Evolutionary conservation across 2,329 filamentous ascomycete species (phyloP).

Genomic region (Sclerotiophoma versabilis): DNA sequence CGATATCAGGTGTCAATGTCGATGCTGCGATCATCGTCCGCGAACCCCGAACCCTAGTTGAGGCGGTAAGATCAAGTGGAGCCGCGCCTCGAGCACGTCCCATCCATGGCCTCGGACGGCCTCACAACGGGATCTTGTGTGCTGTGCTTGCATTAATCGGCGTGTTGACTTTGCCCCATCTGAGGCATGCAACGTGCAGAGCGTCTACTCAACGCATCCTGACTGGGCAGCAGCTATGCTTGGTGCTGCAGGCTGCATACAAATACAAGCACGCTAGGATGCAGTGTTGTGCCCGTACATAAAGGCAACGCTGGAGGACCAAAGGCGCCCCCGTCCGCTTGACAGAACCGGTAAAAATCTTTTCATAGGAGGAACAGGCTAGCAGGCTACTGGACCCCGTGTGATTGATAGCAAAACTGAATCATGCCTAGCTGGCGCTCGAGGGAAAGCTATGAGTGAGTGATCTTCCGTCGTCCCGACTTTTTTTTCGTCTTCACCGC

Average conservation of each 20-base stretch:
- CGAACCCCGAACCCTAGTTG: not conserved
- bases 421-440: conserved; percentile 51
- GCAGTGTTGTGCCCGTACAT: conserved; percentile 38
- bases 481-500: conserved; percentile 27
- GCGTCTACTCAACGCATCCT: conserved; percentile 13
- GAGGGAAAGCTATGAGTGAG: conserved; percentile 52
- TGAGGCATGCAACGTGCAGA: conserved; percentile 18
- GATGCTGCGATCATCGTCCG: conserved; percentile 3
- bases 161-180: conserved; percentile 17
- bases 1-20: not conserved
- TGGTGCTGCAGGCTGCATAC: conserved; percentile 26
- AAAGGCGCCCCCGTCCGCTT: conserved; percentile 24
- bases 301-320: conserved; percentile 25
- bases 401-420: conserved; percentile 26
- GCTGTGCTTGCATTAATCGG: conserved; percentile 21
- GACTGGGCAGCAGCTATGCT: conserved; percentile 18
- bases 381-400: conserved; percentile 25
- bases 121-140: conserved; percentile 14
- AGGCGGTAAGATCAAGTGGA: conserved; percentile 21
- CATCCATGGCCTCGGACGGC: conserved; percentile 13
- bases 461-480: conserved; percentile 22
- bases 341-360: conserved; percentile 28
- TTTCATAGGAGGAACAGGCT: conserved; percentile 30
- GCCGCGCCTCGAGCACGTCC: conserved; percentile 15
- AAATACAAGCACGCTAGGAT: conserved; percentile 21